Evolutionary conservation across 2,329 filamentous ascomycete species (phyloP).

Genomic region (Pyricularia pennisetigena): DNA sequence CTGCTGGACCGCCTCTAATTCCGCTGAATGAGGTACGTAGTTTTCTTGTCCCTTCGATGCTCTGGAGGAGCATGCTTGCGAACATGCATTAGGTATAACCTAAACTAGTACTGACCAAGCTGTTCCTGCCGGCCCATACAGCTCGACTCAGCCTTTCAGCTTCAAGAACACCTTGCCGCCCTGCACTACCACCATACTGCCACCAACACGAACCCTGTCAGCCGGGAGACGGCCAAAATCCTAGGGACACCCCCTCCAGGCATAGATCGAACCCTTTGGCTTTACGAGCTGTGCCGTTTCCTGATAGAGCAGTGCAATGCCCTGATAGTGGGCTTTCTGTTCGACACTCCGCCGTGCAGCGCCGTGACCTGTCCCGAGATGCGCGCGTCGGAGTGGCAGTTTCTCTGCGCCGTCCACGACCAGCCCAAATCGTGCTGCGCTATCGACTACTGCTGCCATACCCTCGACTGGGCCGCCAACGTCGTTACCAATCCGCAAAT

Average conservation of each 20-base stretch:
- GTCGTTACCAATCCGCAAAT: conserved; percentile 90
- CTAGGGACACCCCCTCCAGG: conserved; percentile 73
- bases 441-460: conserved; percentile 98
- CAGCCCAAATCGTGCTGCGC: conserved; percentile 94
- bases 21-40: conserved; percentile 65
- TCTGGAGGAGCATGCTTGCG: not conserved
- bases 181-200: conserved; percentile 74
- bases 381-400: conserved; percentile 98
- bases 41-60: not conserved
- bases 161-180: conserved; percentile 93
- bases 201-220: conserved; percentile 60
- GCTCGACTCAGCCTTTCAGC: conserved; percentile 95
- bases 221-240: conserved; percentile 61
- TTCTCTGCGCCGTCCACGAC: conserved; percentile 94
- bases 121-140: conserved; percentile 24
- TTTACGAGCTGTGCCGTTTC: conserved; percentile 96
- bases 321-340: conserved; percentile 85
- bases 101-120: conserved; percentile 6
- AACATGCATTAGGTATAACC: not conserved
- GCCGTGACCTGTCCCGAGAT: conserved; percentile 89
- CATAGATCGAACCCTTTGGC: conserved; percentile 83
- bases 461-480: conserved; percentile 93
- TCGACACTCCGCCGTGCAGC: conserved; percentile 83
- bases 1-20: conserved; percentile 78
- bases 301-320: conserved; percentile 91